Conservation (phyloP, 2,329 filamentous ascomycete species). For the Colletotrichum acutatum region DNA sequence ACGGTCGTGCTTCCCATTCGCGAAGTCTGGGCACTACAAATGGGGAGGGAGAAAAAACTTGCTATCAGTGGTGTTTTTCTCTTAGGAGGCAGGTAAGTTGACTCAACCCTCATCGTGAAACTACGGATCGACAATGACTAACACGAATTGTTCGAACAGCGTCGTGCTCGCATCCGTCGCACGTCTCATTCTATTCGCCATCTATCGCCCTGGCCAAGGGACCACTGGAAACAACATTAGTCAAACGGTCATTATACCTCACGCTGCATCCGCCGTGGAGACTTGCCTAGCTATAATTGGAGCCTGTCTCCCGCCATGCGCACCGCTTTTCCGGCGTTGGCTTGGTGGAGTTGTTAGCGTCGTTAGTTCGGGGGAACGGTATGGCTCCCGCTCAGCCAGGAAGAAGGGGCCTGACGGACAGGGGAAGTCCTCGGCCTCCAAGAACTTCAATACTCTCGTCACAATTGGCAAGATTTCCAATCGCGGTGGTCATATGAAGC, state of each 20-base stretch:
- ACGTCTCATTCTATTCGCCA: background rate
- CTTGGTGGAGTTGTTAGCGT: background rate
- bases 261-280: background rate
- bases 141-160: background rate
- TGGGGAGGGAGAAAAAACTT: slow-evolving; percentile 9
- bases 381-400: background rate
- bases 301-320: slow-evolving; percentile 1
- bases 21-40: slow-evolving; percentile 6
- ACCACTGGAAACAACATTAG: slow-evolving; percentile 9
- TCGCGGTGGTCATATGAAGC: background rate
- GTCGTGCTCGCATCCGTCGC: slow-evolving; percentile 6
- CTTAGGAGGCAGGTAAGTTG: background rate
- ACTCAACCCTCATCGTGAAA: background rate
- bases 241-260: slow-evolving; percentile 9
- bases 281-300: slow-evolving; percentile 16
- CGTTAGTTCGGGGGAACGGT: slow-evolving; percentile 1
- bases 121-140: background rate
- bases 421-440: background rate
- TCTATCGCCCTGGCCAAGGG: background rate
- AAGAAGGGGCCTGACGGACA: background rate
- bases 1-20: background rate
- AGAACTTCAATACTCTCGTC: slow-evolving; percentile 2
- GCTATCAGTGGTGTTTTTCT: slow-evolving; percentile 5
- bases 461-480: background rate
- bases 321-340: slow-evolving; percentile 2